Evolutionary conservation across 1,284 basidiomycete genomes (phyloP).

Genomic region (Inonotus obliquus): DNA sequence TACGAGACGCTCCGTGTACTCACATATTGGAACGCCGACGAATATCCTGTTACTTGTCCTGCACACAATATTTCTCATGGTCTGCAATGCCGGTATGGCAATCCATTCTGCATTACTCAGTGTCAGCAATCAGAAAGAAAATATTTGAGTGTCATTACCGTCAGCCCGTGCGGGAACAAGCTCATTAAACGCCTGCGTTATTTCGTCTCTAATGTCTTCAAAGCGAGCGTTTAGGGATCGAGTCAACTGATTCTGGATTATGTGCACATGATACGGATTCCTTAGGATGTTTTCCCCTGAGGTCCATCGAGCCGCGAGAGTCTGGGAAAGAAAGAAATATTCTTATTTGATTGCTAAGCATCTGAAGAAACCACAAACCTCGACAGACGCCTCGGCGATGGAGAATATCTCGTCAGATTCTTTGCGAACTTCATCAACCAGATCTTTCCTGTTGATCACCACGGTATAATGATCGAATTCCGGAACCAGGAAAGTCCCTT

Average conservation of each 20-base stretch:
- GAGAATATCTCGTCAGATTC: conserved; percentile 30
- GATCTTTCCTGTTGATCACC: conserved; percentile 23
- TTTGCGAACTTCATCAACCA: conserved; percentile 31
- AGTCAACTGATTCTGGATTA: conserved; percentile 26
- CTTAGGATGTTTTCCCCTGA: conserved; percentile 18
- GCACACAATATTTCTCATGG: conserved; percentile 36
- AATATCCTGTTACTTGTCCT: conserved; percentile 37
- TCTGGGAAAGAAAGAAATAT: not conserved
- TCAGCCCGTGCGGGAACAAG: conserved; percentile 20
- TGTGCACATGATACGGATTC: conserved; percentile 22
- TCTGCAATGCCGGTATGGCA: conserved; percentile 29
- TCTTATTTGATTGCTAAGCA: not conserved
- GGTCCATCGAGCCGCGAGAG: conserved; percentile 13
- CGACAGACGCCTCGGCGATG: conserved; percentile 21
- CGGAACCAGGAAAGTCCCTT: conserved; percentile 27
- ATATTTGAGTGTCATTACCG: conserved; percentile 3
- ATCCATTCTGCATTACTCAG: conserved; percentile 32
- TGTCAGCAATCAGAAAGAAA: not conserved
- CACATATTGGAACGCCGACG: conserved; percentile 38
- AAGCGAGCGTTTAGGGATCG: conserved; percentile 23
- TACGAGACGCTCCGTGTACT: conserved; percentile 5
- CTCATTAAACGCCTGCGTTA: conserved; percentile 23
- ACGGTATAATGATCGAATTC: conserved; percentile 27
- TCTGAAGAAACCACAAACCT: conserved; percentile 21
- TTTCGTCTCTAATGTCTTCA: conserved; percentile 26